Conservation (phyloP, 768 basidiomycete genomes). For the Collybiopsis luxurians region DNA sequence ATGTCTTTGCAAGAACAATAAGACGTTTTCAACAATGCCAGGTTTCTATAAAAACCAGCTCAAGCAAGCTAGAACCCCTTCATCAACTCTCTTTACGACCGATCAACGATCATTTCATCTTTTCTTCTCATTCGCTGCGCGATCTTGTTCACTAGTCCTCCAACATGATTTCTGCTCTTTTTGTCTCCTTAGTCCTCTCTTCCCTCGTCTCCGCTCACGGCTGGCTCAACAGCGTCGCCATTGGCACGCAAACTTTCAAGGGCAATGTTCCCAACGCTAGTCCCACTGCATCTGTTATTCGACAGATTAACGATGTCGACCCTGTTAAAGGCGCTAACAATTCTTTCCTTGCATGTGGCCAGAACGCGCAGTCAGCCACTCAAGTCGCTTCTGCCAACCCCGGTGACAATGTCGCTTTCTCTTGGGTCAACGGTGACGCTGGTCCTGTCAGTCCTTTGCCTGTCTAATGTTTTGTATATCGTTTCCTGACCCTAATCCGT, state of each 20-base stretch:
- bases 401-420: constrained; percentile 38
- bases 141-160: too few relatives aligned
- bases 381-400: constrained; percentile 42
- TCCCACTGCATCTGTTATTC: constrained; percentile 36
- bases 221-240: not conserved
- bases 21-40: too few relatives aligned
- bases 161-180: not conserved
- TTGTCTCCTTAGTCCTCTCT: not conserved
- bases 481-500: not conserved
- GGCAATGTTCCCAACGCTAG: constrained; percentile 7
- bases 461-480: not conserved
- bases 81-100: too few relatives aligned
- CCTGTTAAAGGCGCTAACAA: constrained; percentile 48
- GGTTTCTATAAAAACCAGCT: too few relatives aligned
- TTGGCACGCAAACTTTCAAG: not conserved
- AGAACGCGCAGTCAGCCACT: constrained; percentile 35
- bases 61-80: too few relatives aligned
- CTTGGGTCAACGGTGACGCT: constrained; percentile 38
- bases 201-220: constrained; percentile 9
- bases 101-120: too few relatives aligned
- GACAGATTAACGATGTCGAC: constrained; percentile 35
- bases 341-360: constrained; percentile 41
- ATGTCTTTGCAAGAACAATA: too few relatives aligned
- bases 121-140: too few relatives aligned
- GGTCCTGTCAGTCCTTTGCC: constrained; percentile 18